Conservation (phyloP, 2,329 filamentous ascomycete genomes). For the Neofusicoccum umdonicola region DNA sequence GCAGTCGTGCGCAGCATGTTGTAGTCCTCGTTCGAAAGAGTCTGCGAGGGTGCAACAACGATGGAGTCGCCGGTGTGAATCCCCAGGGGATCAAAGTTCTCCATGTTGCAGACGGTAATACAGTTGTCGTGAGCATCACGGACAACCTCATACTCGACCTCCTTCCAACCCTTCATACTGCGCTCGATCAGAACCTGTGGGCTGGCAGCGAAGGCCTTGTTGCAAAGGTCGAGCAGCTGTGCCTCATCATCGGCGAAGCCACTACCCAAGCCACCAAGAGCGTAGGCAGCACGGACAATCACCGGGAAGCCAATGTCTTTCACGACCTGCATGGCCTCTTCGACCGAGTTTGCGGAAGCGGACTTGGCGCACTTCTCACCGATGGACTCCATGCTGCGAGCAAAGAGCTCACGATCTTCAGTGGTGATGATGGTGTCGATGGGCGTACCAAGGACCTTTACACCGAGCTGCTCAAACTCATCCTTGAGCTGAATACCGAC, state of each 20-base stretch:
- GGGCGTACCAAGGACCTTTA: conserved; percentile 91
- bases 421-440: conserved; percentile 99
- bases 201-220: conserved; percentile 90
- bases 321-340: conserved; percentile 85
- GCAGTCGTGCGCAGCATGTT: conserved; percentile 98
- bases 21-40: conserved; percentile 95
- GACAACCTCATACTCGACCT: conserved; percentile 98
- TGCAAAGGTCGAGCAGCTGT: conserved; percentile 82
- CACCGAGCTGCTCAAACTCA: conserved; percentile 88
- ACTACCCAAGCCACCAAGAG: conserved; percentile 89
- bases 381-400: conserved; percentile 97
- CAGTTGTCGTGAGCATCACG: conserved; percentile 95
- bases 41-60: conserved; percentile 95
- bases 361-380: conserved; percentile 98
- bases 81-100: conserved; percentile 97
- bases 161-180: conserved; percentile 99
- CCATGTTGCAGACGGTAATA: conserved; percentile 99
- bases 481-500: conserved; percentile 98
- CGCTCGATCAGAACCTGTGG: conserved; percentile 95
- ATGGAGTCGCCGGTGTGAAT: conserved; percentile 99
- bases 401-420: conserved; percentile 95
- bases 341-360: conserved; percentile 81
- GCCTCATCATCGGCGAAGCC: conserved; percentile 88
- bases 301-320: conserved; percentile 93
- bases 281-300: conserved; percentile 94